Evolutionary conservation across 2,329 filamentous ascomycete species (phyloP), one percentile per base, ranked within the genome.

Genomic region (Apiospora aurea): DNA sequence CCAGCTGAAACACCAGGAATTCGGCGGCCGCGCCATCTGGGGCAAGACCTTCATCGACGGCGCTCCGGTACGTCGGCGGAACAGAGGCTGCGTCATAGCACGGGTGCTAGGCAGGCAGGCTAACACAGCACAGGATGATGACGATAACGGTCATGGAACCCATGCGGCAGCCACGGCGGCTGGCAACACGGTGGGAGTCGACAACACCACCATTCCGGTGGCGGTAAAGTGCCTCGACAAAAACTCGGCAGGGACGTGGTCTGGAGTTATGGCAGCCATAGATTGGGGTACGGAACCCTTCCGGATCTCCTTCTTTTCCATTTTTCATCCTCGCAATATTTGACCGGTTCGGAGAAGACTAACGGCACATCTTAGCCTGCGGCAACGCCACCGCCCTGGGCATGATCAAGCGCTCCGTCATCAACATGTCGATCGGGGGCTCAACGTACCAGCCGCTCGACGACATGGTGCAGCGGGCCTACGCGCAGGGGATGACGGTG

Each of bases 121-220:
- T 74, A 71, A 67, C 71, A 43, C 21, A 14, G 14, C 4, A 53
- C 46, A 78, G 78, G 69, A 78, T 44, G 44, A 71, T 13, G 78
- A 79, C 41, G 77, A 78, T 21, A 74, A 74, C 38, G 78, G 78
- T 2, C 78, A 79, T 61, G 78, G 78, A 2, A 79, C 78, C 2
- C 77, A 79, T 68, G 76, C 75, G 5, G 76, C 77, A 5, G 77
- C 73, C 26, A 79, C 73, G 0, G 74, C 77, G 7, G 78, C 76
- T 1, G 78, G 78, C 2, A 75, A 75, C 53, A 76, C 76, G 0
- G 75, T 78, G 13, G 78, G 78, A 1, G 77, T 79, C 10, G 74
- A 78, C 61, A 79, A 79, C 47, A 76, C 73, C 24, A 77, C 77
- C 16, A 73, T 72, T 16, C 75, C 75, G 11, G 75, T 79, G 29